phyloP scores from a whole-genome alignment of 2,329 filamentous ascomycete genomes.

The Cytospora piceicola region DNA sequence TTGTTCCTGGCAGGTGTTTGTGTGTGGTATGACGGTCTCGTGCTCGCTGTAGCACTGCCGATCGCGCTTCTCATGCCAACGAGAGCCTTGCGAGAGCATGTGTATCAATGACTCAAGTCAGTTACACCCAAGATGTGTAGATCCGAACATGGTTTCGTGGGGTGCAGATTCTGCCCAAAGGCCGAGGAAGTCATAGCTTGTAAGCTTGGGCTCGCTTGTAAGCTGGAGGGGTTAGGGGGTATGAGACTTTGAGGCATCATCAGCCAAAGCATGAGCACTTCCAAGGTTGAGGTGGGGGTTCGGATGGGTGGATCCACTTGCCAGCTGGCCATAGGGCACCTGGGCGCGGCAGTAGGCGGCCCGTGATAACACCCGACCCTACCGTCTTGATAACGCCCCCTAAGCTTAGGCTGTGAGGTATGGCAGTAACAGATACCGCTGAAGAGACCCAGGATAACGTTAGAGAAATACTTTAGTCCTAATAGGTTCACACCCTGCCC shows the following conservation, averaged over 20 bases:
- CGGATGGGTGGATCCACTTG: neutral
- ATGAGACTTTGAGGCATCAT: neutral
- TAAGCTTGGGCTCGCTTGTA: too few species aligned
- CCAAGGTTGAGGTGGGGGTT: neutral
- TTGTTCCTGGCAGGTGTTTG: neutral
- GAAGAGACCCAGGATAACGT: too few species aligned
- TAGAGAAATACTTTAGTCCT: too few species aligned
- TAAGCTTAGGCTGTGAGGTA: neutral
- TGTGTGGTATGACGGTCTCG: neutral
- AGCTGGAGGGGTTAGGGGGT: too few species aligned
- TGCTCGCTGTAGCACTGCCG: neutral
- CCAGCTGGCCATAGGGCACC: slow-evolving; percentile 20
- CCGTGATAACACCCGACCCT: slow-evolving; percentile 12
- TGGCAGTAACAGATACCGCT: neutral
- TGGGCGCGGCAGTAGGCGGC: neutral
- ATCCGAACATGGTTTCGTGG: slow-evolving; percentile 3
- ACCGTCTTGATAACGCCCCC: slow-evolving; percentile 5
- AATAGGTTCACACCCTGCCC: neutral
- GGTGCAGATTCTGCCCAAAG: neutral
- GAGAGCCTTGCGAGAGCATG: neutral
- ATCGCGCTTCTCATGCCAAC: neutral
- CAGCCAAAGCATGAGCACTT: neutral
- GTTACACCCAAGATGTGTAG: neutral
- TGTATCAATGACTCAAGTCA: neutral
- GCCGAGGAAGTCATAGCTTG: neutral